Base-by-base conservation (phyloP, 768 basidiomycete genomes). In the Phaeolepiota aurea region DNA sequence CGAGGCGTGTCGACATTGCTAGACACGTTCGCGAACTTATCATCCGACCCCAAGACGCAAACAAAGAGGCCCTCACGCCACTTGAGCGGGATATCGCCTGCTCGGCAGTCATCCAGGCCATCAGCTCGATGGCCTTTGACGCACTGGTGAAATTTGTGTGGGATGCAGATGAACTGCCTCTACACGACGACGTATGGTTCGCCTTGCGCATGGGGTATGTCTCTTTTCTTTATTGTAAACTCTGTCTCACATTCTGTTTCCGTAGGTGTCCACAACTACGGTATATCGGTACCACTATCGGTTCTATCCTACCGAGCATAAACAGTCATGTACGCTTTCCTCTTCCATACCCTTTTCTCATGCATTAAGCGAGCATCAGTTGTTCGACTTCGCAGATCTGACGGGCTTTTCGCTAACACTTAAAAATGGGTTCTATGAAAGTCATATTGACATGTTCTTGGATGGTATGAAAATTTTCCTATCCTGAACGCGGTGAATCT, bases 131-230 rank as follows among this genome's bases (percentile, higher is more conserved):
- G 49, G 55, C 61, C 35, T 58, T 87, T 32, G 85, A 87, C 35
- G 80, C 79, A 14, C 68, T 88, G 30, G 60, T 66, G 20, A 75
- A 65, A 10, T 87, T 87, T 50, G 59, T 73, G 23, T 88, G 85
- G 85, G 79, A 79, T 45, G 80, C 74, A 3, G 81, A 82, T 10
- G 80, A 83, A 53, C 63, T 77, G 22, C 74, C 79, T 12, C 72
- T 69, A 22, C 61, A 74, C 45, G 85, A 87, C 44, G 77, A 81
- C 46, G 82, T 88, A 79, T 88, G 85, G 85, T 72, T 82, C 45
- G 75, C 79, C 32, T 63, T 88, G 49, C 74, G 82, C 25, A 59
- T 74, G 40, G 77, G 75, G 85, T 87, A 48, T 30, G 65, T 59
- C 13, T 54, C 15, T 7, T 18, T 3, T 15, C 12, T 36, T 41